These are phyloP conservation scores for Fusarium musae DNA, from an alignment of 2,329 filamentous ascomycete genomes.

Conservation along the genomic window DNA sequence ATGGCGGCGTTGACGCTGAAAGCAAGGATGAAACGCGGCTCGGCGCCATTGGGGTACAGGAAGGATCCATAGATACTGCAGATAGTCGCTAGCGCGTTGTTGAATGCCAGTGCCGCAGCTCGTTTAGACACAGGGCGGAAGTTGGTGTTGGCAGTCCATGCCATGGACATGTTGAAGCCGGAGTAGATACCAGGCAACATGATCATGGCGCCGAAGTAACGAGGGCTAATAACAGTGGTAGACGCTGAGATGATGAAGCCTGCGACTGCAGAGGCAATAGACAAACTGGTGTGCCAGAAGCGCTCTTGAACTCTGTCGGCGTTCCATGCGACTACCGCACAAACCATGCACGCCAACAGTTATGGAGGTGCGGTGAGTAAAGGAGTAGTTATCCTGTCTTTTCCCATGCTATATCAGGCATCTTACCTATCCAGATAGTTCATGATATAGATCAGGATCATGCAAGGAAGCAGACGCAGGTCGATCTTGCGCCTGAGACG, in stretches of 20 bases:
- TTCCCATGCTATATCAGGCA: not conserved
- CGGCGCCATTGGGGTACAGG: not conserved
- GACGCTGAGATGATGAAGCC: constrained; percentile 6
- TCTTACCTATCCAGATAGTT: not conserved
- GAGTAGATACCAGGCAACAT: constrained; percentile 6
- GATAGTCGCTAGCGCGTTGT: not conserved
- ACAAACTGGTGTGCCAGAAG: constrained; percentile 56
- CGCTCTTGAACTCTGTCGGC: constrained; percentile 58
- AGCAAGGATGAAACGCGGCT: not conserved
- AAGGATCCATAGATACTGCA: constrained; percentile 1
- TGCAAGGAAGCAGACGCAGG: not conserved
- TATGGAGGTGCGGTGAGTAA: constrained; percentile 23
- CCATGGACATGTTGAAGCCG: constrained; percentile 6
- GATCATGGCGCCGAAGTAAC: constrained; percentile 3
- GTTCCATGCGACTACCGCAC: constrained; percentile 56
- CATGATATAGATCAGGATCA: constrained; percentile 14
- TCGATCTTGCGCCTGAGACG: not conserved
- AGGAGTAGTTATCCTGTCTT: constrained; percentile 11
- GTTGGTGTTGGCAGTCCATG: constrained; percentile 4
- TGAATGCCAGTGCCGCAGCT: constrained; percentile 4
- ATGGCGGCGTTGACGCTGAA: not conserved
- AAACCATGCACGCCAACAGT: constrained; percentile 41
- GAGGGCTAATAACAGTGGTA: not conserved
- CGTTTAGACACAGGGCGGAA: not conserved
- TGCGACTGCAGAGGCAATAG: not conserved